Conservation (phyloP, 2,329 filamentous ascomycete species). For the Thermochaetoides dissita region DNA sequence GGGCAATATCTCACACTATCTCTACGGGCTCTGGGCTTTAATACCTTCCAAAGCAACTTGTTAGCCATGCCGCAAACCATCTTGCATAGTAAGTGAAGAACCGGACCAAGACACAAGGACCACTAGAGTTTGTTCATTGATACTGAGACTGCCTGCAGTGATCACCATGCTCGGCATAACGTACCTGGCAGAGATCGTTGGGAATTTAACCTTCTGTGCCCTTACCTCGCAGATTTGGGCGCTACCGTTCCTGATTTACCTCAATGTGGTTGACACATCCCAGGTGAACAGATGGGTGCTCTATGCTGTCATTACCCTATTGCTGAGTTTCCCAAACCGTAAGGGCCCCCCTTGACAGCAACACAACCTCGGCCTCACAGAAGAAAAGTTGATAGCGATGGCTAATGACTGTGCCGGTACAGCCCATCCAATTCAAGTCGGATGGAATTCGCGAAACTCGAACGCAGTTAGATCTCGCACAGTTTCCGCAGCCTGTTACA, state of each 20-base stretch:
- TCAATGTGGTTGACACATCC: slow-evolving; percentile 27
- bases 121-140: not conserved
- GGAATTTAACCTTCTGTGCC: slow-evolving; percentile 35
- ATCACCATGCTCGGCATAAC: slow-evolving; percentile 24
- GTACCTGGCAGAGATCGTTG: slow-evolving; percentile 29
- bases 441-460: slow-evolving; percentile 41
- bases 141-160: slow-evolving; percentile 11
- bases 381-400: not conserved
- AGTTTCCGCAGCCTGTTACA: slow-evolving; percentile 50
- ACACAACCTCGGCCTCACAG: not conserved
- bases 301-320: slow-evolving; percentile 27
- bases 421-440: slow-evolving; percentile 35
- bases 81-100: slow-evolving; percentile 16
- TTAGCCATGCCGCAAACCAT: slow-evolving; percentile 43
- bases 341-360: slow-evolving; percentile 8
- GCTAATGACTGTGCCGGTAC: slow-evolving; percentile 5
- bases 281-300: slow-evolving; percentile 27
- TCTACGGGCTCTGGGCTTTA: slow-evolving; percentile 42
- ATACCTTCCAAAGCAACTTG: slow-evolving; percentile 48
- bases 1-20: slow-evolving; percentile 45
- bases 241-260: slow-evolving; percentile 41
- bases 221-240: slow-evolving; percentile 43
- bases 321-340: slow-evolving; percentile 28
- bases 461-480: slow-evolving; percentile 47
- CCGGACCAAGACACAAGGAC: no score